Evolutionary conservation across 129 eudicot genomes (phyloP).

Genomic region (Ambrosia trifida): DNA sequence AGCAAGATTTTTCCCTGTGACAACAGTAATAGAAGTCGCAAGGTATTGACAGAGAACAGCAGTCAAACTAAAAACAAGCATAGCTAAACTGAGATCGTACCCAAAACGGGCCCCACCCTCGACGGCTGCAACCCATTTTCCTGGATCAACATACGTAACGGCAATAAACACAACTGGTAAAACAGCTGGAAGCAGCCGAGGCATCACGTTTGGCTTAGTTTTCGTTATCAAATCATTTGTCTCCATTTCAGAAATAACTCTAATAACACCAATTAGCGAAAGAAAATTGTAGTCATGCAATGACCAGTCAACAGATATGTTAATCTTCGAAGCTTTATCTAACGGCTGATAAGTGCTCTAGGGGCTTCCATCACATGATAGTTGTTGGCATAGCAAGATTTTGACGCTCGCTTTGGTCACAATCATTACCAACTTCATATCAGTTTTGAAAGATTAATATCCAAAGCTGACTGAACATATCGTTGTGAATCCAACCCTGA

Average conservation of each 20-base stretch:
- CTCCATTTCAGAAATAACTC: conserved; percentile 48
- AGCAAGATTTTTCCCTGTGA: conserved; percentile 74
- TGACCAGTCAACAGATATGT: conserved; percentile 6
- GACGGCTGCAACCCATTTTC: conserved; percentile 85
- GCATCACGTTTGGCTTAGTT: conserved; percentile 34
- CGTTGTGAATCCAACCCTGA: conserved; percentile 28
- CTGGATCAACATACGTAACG: conserved; percentile 79
- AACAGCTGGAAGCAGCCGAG: conserved; percentile 54
- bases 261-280: conserved; percentile 23
- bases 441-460: conserved; percentile 18
- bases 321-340: conserved; percentile 23
- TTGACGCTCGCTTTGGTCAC: conserved; percentile 49
- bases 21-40: conserved; percentile 72
- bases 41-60: conserved; percentile 84
- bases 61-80: conserved; percentile 65
- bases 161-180: conserved; percentile 69
- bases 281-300: conserved; percentile 22
- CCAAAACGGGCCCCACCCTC: conserved; percentile 92
- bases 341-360: conserved; percentile 13
- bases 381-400: conserved; percentile 34
- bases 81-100: conserved; percentile 41
- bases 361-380: conserved; percentile 42
- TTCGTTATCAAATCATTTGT: conserved; percentile 24
- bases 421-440: conserved; percentile 53
- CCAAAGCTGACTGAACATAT: conserved; percentile 13